Evolutionary conservation across 768 basidiomycete species (phyloP).

Genomic region (Piloderma croceum): DNA sequence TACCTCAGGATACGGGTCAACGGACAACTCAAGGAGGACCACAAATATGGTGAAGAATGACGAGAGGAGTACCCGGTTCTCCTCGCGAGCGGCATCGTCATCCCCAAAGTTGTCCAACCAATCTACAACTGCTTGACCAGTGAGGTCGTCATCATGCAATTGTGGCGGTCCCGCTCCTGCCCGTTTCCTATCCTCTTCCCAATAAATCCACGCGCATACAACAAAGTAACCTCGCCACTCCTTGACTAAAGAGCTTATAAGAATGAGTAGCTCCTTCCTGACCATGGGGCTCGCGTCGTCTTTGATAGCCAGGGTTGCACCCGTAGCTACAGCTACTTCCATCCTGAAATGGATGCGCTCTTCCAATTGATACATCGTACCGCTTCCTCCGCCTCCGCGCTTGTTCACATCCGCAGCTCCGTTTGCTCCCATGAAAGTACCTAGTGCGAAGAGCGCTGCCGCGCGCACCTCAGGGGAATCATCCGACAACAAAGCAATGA

Average conservation of each 20-base stretch:
- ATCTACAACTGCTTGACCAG: slow-evolving; percentile 63
- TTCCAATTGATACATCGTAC: slow-evolving; percentile 69
- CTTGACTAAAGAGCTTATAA: slow-evolving; percentile 89
- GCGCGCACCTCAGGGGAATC: slow-evolving; percentile 91
- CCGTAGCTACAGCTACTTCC: slow-evolving; percentile 90
- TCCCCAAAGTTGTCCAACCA: slow-evolving; percentile 73
- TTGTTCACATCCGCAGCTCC: slow-evolving; percentile 64
- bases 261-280: slow-evolving; percentile 84
- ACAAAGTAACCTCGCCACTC: slow-evolving; percentile 97
- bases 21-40: slow-evolving; percentile 81
- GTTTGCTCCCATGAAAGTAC: slow-evolving; percentile 88
- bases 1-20: slow-evolving; percentile 91
- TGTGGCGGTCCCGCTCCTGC: slow-evolving; percentile 30
- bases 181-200: slow-evolving; percentile 83
- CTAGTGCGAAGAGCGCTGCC: slow-evolving; percentile 86
- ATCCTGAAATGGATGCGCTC: slow-evolving; percentile 78
- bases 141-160: slow-evolving; percentile 63
- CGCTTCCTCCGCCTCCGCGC: slow-evolving; percentile 79
- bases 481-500: slow-evolving; percentile 74
- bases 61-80: slow-evolving; percentile 80
- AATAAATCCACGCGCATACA: slow-evolving; percentile 93
- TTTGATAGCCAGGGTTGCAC: slow-evolving; percentile 80
- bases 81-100: slow-evolving; percentile 60
- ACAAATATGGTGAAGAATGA: slow-evolving; percentile 93
- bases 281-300: slow-evolving; percentile 97